Evolutionary conservation across 2,329 filamentous ascomycete species (phyloP).

Genomic region (Mollisiaceae sp.): DNA sequence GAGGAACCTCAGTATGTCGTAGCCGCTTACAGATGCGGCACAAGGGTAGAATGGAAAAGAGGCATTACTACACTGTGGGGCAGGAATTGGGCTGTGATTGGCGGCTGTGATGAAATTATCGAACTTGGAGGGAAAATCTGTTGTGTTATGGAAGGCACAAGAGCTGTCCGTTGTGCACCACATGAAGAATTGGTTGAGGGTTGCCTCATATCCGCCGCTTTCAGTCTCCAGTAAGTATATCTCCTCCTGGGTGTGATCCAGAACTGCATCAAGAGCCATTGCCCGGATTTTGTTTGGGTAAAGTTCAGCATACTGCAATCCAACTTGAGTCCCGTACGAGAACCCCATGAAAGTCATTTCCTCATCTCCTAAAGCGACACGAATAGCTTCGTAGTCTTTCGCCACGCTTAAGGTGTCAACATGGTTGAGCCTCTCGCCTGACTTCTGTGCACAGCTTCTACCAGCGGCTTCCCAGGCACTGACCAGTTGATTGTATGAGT

Average conservation of each 20-base stretch:
- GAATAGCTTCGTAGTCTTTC: constrained; percentile 43
- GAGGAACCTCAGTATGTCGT: constrained; percentile 5
- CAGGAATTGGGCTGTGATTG: constrained; percentile 43
- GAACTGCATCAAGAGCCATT: constrained; percentile 51
- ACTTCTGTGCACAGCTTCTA: constrained; percentile 47
- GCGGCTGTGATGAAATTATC: constrained; percentile 42
- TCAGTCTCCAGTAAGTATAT: constrained; percentile 45
- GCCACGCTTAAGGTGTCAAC: constrained; percentile 45
- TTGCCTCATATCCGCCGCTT: constrained; percentile 45
- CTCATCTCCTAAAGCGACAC: constrained; percentile 44
- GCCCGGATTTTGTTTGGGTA: constrained; percentile 50
- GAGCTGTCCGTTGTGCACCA: constrained; percentile 43
- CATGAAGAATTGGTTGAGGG: constrained; percentile 45
- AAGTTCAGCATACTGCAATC: constrained; percentile 49
- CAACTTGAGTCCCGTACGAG: constrained; percentile 53
- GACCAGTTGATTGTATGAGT: constrained; percentile 46
- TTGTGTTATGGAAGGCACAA: constrained; percentile 42
- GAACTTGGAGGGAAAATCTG: constrained; percentile 38
- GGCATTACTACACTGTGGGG: constrained; percentile 41
- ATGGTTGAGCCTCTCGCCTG: constrained; percentile 48
- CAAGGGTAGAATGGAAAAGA: constrained; percentile 4
- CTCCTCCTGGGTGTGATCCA: constrained; percentile 48
- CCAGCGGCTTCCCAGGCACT: constrained; percentile 47
- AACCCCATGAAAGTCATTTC: constrained; percentile 48
- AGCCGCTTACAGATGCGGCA: background rate